Evolutionary conservation across 2,329 filamentous ascomycete genomes (phyloP).

Genomic region (Fusarium multiceps): DNA sequence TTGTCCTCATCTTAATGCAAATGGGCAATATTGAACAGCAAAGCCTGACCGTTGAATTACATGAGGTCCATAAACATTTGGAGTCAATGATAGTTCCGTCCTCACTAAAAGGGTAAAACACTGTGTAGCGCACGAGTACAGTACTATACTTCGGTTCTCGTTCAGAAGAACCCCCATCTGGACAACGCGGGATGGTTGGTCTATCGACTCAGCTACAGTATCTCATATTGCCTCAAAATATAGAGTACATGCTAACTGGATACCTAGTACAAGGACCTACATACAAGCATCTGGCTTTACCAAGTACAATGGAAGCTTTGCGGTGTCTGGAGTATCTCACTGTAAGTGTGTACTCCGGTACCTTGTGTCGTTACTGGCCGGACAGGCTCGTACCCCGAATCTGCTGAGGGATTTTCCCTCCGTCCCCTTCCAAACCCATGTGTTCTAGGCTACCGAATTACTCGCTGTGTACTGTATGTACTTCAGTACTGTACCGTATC

Average conservation of each 20-base stretch:
- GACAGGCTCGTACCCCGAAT: slow-evolving; percentile 34
- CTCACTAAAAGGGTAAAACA: background rate
- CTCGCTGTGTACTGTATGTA: slow-evolving; percentile 25
- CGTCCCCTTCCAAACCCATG: slow-evolving; percentile 38
- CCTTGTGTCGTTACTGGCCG: slow-evolving; percentile 42
- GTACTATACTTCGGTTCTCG: too few relatives aligned
- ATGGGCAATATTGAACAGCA: background rate
- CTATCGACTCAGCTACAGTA: slow-evolving; percentile 5
- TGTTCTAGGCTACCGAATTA: slow-evolving; percentile 26
- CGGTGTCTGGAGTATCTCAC: slow-evolving; percentile 16
- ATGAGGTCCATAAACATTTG: slow-evolving; percentile 4
- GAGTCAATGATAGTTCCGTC: background rate
- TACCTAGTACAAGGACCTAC: background rate
- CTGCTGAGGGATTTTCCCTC: slow-evolving; percentile 47
- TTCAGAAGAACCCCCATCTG: background rate
- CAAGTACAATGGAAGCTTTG: slow-evolving; percentile 20
- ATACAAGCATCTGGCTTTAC: slow-evolving; percentile 17
- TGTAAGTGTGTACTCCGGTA: slow-evolving; percentile 36
- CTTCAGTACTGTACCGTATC: slow-evolving; percentile 22
- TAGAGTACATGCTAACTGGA: background rate
- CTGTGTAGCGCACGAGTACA: too few relatives aligned
- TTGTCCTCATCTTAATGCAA: slow-evolving; percentile 28
- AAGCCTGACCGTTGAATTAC: background rate
- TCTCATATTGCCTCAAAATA: slow-evolving; percentile 28
- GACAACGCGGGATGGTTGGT: slow-evolving; percentile 22